phyloP scores from a whole-genome alignment of 768 basidiomycete genomes.

The Kwoniella heveanensis region DNA sequence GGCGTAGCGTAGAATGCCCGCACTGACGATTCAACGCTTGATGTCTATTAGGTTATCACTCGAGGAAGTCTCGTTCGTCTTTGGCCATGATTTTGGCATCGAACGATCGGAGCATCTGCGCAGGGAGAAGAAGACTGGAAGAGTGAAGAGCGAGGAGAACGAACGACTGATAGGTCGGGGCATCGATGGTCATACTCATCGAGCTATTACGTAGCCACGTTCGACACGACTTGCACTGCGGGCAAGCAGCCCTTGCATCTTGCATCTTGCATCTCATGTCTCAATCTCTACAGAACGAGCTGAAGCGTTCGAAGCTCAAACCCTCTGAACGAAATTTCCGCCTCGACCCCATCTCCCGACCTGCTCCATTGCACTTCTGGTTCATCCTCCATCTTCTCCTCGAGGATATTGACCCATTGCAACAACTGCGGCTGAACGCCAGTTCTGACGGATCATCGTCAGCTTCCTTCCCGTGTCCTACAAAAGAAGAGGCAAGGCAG shows the following conservation, averaged over 20 bases:
- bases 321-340: constrained; percentile 67
- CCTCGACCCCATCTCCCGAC: not conserved
- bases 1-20: no score
- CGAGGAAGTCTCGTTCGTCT: constrained; percentile 58
- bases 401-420: constrained; percentile 77
- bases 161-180: constrained; percentile 5
- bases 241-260: no score
- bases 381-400: constrained; percentile 61
- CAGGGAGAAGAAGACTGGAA: constrained; percentile 9
- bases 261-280: no score
- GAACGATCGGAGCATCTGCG: constrained; percentile 52
- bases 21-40: no score
- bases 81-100: constrained; percentile 68
- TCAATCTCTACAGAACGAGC: constrained; percentile 5
- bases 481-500: not conserved
- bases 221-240: no score
- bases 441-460: constrained; percentile 45
- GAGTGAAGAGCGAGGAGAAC: not conserved
- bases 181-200: no score
- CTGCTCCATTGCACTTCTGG: constrained; percentile 14
- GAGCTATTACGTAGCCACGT: no score
- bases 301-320: constrained; percentile 67
- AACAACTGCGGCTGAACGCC: constrained; percentile 52
- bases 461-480: not conserved
- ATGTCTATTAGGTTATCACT: constrained; percentile 36